A percentile compares a stretch with the other conserved stretches of the same genome.
These are phyloP conservation scores for Leccinellum rugosiceps DNA, from an alignment of 768 basidiomycete species.

Conservation along the genomic window DNA sequence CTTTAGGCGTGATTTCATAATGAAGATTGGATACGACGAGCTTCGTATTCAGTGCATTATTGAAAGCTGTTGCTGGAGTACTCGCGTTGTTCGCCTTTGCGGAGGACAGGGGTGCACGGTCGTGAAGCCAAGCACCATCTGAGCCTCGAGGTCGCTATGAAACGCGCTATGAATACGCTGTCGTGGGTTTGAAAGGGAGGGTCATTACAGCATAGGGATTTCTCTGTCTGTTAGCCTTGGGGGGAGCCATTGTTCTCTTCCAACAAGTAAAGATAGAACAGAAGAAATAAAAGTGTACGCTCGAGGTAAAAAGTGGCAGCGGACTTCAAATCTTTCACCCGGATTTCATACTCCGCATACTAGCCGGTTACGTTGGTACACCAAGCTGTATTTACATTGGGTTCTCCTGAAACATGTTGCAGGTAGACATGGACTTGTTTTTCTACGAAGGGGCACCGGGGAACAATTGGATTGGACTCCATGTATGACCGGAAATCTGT, in stretches of 20 bases:
- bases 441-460: too few relatives aligned
- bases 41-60: conserved; percentile 43
- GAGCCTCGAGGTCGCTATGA: conserved; percentile 55
- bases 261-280: background rate
- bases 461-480: too few relatives aligned
- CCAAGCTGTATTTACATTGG: too few relatives aligned
- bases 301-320: background rate
- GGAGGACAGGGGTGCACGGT: conserved; percentile 55
- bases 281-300: background rate
- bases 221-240: conserved; percentile 31
- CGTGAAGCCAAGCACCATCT: conserved; percentile 74
- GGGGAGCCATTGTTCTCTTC: conserved; percentile 18
- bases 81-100: conserved; percentile 25
- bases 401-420: background rate
- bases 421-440: too few relatives aligned
- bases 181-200: background rate
- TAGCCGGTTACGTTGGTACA: background rate
- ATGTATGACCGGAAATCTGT: too few relatives aligned
- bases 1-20: conserved; percentile 87
- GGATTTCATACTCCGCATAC: conserved; percentile 13
- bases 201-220: conserved; percentile 44
- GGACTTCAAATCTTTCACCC: conserved; percentile 5
- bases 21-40: conserved; percentile 85
- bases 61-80: conserved; percentile 17
- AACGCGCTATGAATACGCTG: conserved; percentile 5